phyloP scores from a whole-genome alignment of 2,329 filamentous ascomycete species.

The Beauveria scarabaeidicola region DNA sequence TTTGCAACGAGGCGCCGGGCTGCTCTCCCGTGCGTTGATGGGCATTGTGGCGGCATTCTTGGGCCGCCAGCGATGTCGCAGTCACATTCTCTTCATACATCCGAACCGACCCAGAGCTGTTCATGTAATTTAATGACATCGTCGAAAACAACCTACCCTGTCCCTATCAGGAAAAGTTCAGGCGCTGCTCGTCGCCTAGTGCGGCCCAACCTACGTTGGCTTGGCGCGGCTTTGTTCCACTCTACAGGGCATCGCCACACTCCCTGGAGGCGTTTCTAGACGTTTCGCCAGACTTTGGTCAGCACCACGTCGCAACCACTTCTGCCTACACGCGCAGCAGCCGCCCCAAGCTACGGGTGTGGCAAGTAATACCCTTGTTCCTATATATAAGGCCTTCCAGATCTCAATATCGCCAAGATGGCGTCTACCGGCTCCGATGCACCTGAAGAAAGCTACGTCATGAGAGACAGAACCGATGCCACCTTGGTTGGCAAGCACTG shows the following conservation, averaged over 20 bases:
- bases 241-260: slow-evolving; percentile 2
- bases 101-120: too few species aligned
- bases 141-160: too few species aligned
- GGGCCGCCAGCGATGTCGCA: too few species aligned
- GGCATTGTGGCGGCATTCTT: too few species aligned
- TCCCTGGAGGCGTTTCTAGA: slow-evolving; percentile 10
- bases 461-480: slow-evolving; percentile 65
- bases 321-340: slow-evolving; percentile 5
- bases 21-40: too few species aligned
- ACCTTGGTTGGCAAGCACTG: slow-evolving; percentile 85
- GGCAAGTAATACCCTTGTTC: neutral
- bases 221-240: slow-evolving; percentile 10
- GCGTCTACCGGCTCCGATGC: slow-evolving; percentile 35
- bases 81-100: too few species aligned
- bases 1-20: too few species aligned
- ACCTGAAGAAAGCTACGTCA: slow-evolving; percentile 55
- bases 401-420: slow-evolving; percentile 32
- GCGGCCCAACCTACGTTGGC: neutral
- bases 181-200: neutral
- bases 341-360: neutral
- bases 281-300: slow-evolving; percentile 9
- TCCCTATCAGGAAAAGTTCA: too few species aligned
- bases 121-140: too few species aligned
- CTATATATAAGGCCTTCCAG: neutral
- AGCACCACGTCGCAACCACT: slow-evolving; percentile 6